phyloP scores from a whole-genome alignment of 371 early-diverging fungal species.

The Mortierella sp. region DNA sequence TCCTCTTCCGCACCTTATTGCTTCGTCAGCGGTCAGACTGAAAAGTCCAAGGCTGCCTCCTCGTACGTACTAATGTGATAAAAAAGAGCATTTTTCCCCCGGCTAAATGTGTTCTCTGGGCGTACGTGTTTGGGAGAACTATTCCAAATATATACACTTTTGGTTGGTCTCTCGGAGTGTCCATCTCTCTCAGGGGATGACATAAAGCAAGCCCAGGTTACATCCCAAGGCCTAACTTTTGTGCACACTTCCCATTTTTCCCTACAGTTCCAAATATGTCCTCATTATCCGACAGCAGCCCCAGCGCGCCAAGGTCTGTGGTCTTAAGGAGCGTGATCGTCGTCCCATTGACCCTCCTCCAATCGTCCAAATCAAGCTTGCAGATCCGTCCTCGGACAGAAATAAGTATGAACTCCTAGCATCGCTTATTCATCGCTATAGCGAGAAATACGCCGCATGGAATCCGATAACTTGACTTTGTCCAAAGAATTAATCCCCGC shows the following conservation, averaged over 20 bases:
- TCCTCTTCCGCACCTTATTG: conserved; percentile 43
- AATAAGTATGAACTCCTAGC: conserved; percentile 27
- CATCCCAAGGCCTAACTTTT: no score
- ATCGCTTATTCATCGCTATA: background rate
- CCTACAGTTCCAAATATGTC: conserved; percentile 43
- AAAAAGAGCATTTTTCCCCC: background rate
- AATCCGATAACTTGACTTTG: no score
- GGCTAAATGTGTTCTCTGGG: conserved; percentile 9
- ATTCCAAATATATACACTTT: no score
- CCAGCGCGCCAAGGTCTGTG: conserved; percentile 47
- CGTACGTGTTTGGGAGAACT: background rate
- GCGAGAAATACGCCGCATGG: background rate
- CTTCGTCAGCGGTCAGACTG: conserved; percentile 51
- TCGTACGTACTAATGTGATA: conserved; percentile 20
- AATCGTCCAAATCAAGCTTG: conserved; percentile 81
- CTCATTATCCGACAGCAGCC: conserved; percentile 52
- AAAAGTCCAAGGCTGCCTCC: conserved; percentile 26
- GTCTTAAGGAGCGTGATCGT: conserved; percentile 71
- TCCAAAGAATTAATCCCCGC: no score
- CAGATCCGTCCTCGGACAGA: conserved; percentile 60
- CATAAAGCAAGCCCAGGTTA: no score
- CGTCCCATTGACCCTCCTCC: conserved; percentile 96
- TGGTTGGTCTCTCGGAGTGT: background rate
- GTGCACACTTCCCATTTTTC: no score
- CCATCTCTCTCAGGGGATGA: no score